phyloP scores from a whole-genome alignment of 1,284 basidiomycete species.

The Abortiporus biennis region DNA sequence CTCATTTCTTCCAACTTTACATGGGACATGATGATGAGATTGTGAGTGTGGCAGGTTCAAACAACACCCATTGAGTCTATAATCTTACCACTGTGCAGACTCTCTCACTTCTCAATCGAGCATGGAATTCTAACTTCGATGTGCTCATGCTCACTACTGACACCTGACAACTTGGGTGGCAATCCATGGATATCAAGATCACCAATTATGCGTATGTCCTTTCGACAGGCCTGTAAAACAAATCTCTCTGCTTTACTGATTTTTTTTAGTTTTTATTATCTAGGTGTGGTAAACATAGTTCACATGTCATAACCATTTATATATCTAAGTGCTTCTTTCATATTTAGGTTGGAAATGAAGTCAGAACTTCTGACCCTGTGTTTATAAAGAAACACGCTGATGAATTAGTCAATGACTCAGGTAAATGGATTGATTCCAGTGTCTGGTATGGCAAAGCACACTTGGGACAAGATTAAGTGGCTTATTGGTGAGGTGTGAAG shows the following conservation, averaged over 20 bases:
- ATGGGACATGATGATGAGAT: conserved; percentile 53
- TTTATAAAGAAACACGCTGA: conserved; percentile 45
- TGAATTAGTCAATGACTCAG: conserved; percentile 38
- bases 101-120: conserved; percentile 39
- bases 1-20: conserved; percentile 57
- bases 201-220: conserved; percentile 40
- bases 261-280: conserved; percentile 30
- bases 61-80: background rate
- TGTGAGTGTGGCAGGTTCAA: conserved; percentile 18
- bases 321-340: background rate
- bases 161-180: conserved; percentile 57
- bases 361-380: conserved; percentile 46
- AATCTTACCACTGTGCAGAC: conserved; percentile 22
- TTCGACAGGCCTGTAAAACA: background rate
- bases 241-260: background rate
- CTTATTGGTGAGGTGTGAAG: conserved; percentile 34
- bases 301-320: background rate
- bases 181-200: conserved; percentile 49
- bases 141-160: conserved; percentile 53
- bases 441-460: conserved; percentile 57
- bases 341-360: conserved; percentile 34
- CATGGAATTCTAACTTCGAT: conserved; percentile 43
- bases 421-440: conserved; percentile 47
- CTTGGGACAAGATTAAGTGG: conserved; percentile 50
- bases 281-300: conserved; percentile 20